Conservation (phyloP, 2,329 filamentous ascomycete genomes). For the Pseudonectria buxi region DNA sequence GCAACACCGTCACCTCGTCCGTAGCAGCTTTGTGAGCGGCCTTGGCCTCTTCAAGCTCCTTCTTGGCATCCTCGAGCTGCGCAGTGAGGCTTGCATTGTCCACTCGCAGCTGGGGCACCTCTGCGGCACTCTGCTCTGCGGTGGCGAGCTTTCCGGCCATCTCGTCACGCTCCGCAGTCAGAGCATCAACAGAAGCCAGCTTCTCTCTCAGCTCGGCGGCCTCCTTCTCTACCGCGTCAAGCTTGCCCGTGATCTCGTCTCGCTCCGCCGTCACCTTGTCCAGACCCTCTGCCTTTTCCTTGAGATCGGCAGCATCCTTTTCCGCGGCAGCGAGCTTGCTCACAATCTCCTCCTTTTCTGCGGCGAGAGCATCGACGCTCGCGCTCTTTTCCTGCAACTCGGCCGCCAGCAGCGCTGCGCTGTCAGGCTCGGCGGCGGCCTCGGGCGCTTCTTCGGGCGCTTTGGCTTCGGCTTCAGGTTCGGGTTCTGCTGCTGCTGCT, state of each 20-base stretch:
- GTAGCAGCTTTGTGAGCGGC: constrained; percentile 15
- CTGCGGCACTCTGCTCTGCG: constrained; percentile 15
- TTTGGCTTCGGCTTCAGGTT: constrained; percentile 1
- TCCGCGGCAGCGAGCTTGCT: constrained; percentile 12
- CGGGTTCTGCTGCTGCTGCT: constrained; percentile 2
- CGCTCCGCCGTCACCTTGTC: constrained; percentile 11
- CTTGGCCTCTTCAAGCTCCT: constrained; percentile 15
- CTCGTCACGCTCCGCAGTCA: constrained; percentile 10
- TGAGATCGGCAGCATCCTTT: constrained; percentile 5
- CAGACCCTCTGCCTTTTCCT: neutral
- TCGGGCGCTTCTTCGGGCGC: constrained; percentile 1
- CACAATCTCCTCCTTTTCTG: constrained; percentile 12
- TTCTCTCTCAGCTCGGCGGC: constrained; percentile 5
- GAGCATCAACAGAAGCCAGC: constrained; percentile 5
- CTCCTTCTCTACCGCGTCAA: constrained; percentile 9
- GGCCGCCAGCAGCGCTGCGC: constrained; percentile 7
- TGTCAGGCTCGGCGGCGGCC: neutral
- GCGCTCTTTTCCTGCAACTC: constrained; percentile 15
- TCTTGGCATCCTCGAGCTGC: constrained; percentile 11
- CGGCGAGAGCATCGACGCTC: constrained; percentile 7
- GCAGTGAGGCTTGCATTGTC: constrained; percentile 20
- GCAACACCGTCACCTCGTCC: constrained; percentile 12
- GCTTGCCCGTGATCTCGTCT: constrained; percentile 12
- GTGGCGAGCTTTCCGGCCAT: constrained; percentile 15
- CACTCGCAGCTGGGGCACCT: constrained; percentile 13